Evolutionary conservation across 192 early-diverging fungal genomes (phyloP), one percentile per base, ranked within the genome.

Genomic region (Chytriomyces sp.): DNA sequence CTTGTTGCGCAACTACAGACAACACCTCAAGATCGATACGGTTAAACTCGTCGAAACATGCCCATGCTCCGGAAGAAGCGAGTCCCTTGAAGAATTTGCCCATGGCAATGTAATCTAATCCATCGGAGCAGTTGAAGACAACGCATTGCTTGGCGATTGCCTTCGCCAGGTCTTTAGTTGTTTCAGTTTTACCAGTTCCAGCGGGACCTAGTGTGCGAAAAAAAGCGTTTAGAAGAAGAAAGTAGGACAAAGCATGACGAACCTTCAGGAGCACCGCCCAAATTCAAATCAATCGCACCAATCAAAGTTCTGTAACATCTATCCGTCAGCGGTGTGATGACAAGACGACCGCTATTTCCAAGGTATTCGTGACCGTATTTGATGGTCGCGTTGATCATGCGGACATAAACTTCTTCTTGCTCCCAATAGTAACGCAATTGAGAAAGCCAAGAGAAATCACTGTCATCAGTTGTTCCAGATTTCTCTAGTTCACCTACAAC

Each of bases 401-500:
- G 55, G 8, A 88, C 85, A 25, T 82, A 75, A 32, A 86, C 86
- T 34, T 85, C 81, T 12, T 88, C 85, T 19, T 75, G 52, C 59
- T 88, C 86, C 86, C 86, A 88, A 40, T 88, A 88, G 63, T 88
- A 88, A 33, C 86, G 81, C 33, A 88, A 78, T 59, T 88, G 86
- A 14, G 84, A 86, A 26, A 87, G 76, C 86, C 86, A 88, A 6
- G 77, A 86, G 71, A 88, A 88, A 72, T 88, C 86, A 39, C 66
- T 76, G 32, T 83, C 82, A 30, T 76, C 61, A 2, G 78, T 70
- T 14, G 84, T 82, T 7, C 77, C 68, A 28, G 82, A 80, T 34
- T 70, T 76, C 55, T 80, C 77, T 26, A 88, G 74, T 5, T 87
- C 85, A 10, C 64, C 75, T 10, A 86, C 81, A 26, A 87, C 84